A percentile compares a stretch with the other conserved stretches of the same genome.
phyloP scores from a whole-genome alignment of 768 basidiomycete species.

The Rhodotorula toruloides region DNA sequence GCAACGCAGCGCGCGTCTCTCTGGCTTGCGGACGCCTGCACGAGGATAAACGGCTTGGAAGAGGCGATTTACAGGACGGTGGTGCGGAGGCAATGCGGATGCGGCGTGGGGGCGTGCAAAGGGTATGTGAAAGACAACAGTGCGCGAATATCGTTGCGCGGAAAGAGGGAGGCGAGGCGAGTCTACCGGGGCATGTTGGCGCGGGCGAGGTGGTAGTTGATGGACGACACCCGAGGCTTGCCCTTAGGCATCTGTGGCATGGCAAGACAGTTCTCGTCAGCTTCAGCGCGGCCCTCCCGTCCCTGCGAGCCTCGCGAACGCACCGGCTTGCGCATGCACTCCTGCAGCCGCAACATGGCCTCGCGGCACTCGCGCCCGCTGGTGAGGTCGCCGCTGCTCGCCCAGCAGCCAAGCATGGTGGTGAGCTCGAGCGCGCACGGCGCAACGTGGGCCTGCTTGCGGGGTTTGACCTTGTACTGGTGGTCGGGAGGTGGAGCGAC shows the following conservation, averaged over 20 bases:
- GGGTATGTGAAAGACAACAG: background rate
- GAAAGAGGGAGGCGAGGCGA: background rate
- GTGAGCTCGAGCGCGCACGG: conserved; percentile 67
- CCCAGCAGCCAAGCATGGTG: conserved; percentile 81
- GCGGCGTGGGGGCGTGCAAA: too few relatives aligned
- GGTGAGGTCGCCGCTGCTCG: conserved; percentile 62
- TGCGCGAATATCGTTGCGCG: too few relatives aligned
- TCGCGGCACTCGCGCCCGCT: conserved; percentile 57
- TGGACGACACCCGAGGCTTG: conserved; percentile 66
- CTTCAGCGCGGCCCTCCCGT: background rate
- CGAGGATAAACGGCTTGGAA: too few relatives aligned
- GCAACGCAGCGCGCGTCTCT: too few relatives aligned
- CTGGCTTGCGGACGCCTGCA: too few relatives aligned
- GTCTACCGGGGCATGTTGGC: conserved; percentile 7
- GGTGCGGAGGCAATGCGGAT: too few relatives aligned
- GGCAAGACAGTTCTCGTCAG: background rate
- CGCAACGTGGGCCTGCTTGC: conserved; percentile 29
- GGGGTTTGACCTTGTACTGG: conserved; percentile 37
- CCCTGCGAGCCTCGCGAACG: conserved; percentile 45
- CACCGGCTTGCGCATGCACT: conserved; percentile 82
- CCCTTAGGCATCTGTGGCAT: conserved; percentile 63
- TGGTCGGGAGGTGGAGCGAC: background rate
- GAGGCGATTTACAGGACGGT: too few relatives aligned
- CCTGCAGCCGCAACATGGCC: conserved; percentile 59
- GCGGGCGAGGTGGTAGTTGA: conserved; percentile 71